Base-by-base conservation (phyloP, 495 filamentous ascomycete genomes). In the Lindgomyces ingoldianus region DNA sequence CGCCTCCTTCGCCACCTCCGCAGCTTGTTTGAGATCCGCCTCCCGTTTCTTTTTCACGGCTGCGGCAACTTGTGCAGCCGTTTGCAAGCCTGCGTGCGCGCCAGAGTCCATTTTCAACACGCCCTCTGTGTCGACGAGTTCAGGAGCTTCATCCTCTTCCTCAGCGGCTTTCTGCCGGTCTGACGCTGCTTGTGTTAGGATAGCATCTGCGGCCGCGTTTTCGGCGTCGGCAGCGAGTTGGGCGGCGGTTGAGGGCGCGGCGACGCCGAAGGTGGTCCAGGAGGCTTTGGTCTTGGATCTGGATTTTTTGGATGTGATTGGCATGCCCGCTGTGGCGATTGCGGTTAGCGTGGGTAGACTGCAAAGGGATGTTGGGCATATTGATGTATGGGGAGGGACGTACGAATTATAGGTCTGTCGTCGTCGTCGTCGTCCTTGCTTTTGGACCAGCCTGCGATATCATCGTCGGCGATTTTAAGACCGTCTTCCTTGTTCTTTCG, bases 391-490 rank as follows among this genome's bases (percentile, higher is more conserved):
- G 47, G 29, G 49, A 48, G 26, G 10, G 27, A 52, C 36, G 27
- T 70, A 74, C 78, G 71, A 58, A 74, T 73, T 10, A 72, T 61
- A 12, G 79, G 77, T 11, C 73, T 82, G 64, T 86, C 77, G 12
- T 76, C 73, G 52, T 70, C 71, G 0, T 78, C 71, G 39, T 59
- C 65, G 44, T 71, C 67, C 21, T 61, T 57, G 11, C 74, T 67
- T 29, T 75, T 79, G 45, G 81, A 78, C 84, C 92, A 92, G 68
- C 87, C 87, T 29, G 84, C 77, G 41, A 87, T 84, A 78, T 98
- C 93, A 79, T 96, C 93, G 77, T 97, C 92, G 68, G 89, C 88
- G 68, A 98, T 96, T 60, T 91, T 86, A 19, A 98, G 87, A 60
- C 91, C 91, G 26, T 74, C 58, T 12, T 70, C 29, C 9, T 65